Evolutionary conservation across 2,329 filamentous ascomycete genomes (phyloP).

Genomic region (Fusarium staphyleae): DNA sequence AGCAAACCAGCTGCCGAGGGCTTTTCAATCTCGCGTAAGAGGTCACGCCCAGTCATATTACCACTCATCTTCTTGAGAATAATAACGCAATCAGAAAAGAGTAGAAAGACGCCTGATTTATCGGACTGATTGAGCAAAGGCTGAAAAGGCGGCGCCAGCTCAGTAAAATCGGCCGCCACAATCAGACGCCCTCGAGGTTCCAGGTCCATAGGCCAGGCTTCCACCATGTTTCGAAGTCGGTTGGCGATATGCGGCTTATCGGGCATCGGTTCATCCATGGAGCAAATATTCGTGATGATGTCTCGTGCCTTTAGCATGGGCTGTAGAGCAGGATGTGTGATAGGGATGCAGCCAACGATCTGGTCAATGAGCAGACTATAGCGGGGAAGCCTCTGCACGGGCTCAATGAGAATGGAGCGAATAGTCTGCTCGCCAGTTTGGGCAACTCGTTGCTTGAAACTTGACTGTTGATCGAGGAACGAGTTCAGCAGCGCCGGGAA

Average conservation of each 20-base stretch:
- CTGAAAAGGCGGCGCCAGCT: constrained; percentile 76
- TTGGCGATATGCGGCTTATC: constrained; percentile 78
- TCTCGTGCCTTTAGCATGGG: constrained; percentile 87
- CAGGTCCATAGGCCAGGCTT: constrained; percentile 76
- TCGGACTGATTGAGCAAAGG: constrained; percentile 52
- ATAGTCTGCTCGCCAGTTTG: constrained; percentile 89
- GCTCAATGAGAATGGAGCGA: constrained; percentile 92
- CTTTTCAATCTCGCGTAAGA: constrained; percentile 86
- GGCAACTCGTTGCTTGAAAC: constrained; percentile 80
- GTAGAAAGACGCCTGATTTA: constrained; percentile 73
- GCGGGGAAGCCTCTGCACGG: constrained; percentile 89
- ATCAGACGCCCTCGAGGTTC: constrained; percentile 81
- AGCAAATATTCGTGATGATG: constrained; percentile 95
- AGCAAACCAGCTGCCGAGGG: constrained; percentile 70
- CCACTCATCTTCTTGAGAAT: constrained; percentile 74
- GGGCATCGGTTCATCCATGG: constrained; percentile 75
- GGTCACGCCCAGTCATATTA: constrained; percentile 73
- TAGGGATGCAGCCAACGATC: constrained; percentile 84
- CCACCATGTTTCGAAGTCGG: constrained; percentile 77
- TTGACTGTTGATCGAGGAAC: constrained; percentile 81
- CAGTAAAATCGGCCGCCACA: constrained; percentile 79
- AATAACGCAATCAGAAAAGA: constrained; percentile 85
- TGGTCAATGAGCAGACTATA: constrained; percentile 98
- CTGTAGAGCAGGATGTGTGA: constrained; percentile 84
- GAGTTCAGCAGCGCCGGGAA: constrained; percentile 82